Conservation (phyloP, 1,139 yeast genomes). For the Wickerhamiella infanticola region DNA sequence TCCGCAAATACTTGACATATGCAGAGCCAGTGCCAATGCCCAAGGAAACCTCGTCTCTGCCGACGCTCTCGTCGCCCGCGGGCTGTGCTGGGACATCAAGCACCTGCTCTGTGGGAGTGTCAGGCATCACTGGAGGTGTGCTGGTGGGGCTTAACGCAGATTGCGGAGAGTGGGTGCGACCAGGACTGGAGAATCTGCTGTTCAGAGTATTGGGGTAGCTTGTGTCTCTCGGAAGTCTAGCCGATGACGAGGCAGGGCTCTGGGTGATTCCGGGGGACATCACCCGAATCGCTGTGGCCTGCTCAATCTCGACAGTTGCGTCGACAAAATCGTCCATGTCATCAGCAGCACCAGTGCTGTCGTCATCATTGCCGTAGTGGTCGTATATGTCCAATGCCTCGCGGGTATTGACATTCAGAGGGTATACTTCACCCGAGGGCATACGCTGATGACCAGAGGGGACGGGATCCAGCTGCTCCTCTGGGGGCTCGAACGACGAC, state of each 20-base stretch:
- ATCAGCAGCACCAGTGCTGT: no score
- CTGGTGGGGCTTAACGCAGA: background rate
- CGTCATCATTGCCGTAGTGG: background rate
- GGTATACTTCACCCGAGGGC: background rate
- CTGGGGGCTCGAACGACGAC: background rate
- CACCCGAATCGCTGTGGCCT: background rate
- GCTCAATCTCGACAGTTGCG: background rate
- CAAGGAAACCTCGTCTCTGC: background rate
- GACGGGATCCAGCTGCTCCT: background rate
- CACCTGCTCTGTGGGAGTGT: background rate
- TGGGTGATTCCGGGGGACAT: background rate
- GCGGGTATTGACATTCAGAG: background rate
- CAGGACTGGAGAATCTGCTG: background rate
- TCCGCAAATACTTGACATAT: slow-evolving; percentile 38
- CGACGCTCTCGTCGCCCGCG: background rate
- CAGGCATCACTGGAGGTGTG: background rate
- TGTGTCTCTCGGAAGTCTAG: background rate
- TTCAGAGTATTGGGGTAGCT: background rate
- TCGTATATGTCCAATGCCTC: background rate
- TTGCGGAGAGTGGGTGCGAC: background rate
- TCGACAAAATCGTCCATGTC: background rate
- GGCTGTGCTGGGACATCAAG: background rate
- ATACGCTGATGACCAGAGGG: background rate
- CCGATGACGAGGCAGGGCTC: background rate
- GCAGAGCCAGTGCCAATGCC: slow-evolving; percentile 26